Percentiles rank a stretch among this genome's conserved stretches.
Evolutionary conservation across 208 protist genomes (phyloP).

Genomic region (Leishmania martiniquensis): DNA sequence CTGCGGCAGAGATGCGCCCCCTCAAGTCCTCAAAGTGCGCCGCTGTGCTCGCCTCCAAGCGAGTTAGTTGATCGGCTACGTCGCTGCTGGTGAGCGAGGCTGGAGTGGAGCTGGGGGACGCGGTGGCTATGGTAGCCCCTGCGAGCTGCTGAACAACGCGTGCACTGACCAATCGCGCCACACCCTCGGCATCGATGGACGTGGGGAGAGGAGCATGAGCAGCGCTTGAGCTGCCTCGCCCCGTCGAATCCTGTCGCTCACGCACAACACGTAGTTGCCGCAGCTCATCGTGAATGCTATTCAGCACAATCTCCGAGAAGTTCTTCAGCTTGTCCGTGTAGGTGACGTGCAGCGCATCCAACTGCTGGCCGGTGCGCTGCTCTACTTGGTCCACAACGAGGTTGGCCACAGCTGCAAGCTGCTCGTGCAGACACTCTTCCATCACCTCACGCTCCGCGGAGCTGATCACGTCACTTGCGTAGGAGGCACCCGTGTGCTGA

Average conservation of each 20-base stretch:
- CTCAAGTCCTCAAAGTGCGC: slow-evolving; percentile 32
- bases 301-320: slow-evolving; percentile 51
- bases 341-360: slow-evolving; percentile 36
- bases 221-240: not conserved
- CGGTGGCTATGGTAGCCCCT: not conserved
- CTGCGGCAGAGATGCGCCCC: slow-evolving; percentile 3
- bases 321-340: slow-evolving; percentile 40
- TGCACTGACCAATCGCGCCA: slow-evolving; percentile 27
- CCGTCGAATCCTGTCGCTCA: not conserved
- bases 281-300: slow-evolving; percentile 54
- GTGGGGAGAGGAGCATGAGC: not conserved
- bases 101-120: slow-evolving; percentile 1
- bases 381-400: slow-evolving; percentile 52
- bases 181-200: slow-evolving; percentile 24
- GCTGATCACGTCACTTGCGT: slow-evolving; percentile 12
- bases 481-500: not conserved
- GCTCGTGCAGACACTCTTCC: slow-evolving; percentile 46
- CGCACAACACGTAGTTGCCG: slow-evolving; percentile 23
- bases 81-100: not conserved
- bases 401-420: slow-evolving; percentile 70
- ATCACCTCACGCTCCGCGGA: slow-evolving; percentile 43
- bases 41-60: slow-evolving; percentile 20
- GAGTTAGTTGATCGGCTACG: slow-evolving; percentile 1
- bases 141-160: slow-evolving; percentile 21
- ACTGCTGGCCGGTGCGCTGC: slow-evolving; percentile 33